These are phyloP conservation scores for Cladosporium sp. DNA, from an alignment of 2,329 filamentous ascomycete genomes.

Conservation along the genomic window DNA sequence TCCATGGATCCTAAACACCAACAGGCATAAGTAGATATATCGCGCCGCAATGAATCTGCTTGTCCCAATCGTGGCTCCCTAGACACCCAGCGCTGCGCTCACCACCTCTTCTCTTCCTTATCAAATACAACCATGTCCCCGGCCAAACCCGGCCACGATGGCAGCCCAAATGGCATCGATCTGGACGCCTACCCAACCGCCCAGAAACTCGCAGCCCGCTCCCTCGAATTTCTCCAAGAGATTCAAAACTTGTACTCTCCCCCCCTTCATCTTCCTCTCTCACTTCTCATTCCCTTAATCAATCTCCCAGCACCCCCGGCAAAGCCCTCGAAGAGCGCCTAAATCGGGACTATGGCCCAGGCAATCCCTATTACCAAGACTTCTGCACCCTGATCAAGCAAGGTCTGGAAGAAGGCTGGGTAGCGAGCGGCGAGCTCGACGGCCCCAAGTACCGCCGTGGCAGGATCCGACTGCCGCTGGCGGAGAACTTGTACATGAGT, in stretches of 20 bases:
- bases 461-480: constrained; percentile 49
- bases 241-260: constrained; percentile 26
- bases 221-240: constrained; percentile 28
- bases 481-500: constrained; percentile 53
- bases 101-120: not conserved
- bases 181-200: constrained; percentile 27
- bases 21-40: not conserved
- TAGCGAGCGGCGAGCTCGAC: constrained; percentile 37
- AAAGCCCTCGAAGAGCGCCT: constrained; percentile 38
- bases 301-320: constrained; percentile 37
- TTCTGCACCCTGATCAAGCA: constrained; percentile 36
- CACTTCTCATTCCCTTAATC: not conserved
- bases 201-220: constrained; percentile 24
- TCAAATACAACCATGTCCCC: not conserved
- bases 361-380: constrained; percentile 39
- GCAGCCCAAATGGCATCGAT: constrained; percentile 29
- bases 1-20: not conserved
- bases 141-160: constrained; percentile 20
- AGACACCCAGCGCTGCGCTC: not conserved
- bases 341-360: constrained; percentile 39
- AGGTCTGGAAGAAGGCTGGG: constrained; percentile 41
- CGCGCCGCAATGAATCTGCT: not conserved
- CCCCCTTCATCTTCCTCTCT: not conserved
- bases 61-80: not conserved
- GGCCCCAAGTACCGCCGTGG: constrained; percentile 49